Percentiles rank a stretch among this genome's conserved stretches.
phyloP scores from a whole-genome alignment of 1,139 yeast species.

The Yamadazyma spencermartinsiae region DNA sequence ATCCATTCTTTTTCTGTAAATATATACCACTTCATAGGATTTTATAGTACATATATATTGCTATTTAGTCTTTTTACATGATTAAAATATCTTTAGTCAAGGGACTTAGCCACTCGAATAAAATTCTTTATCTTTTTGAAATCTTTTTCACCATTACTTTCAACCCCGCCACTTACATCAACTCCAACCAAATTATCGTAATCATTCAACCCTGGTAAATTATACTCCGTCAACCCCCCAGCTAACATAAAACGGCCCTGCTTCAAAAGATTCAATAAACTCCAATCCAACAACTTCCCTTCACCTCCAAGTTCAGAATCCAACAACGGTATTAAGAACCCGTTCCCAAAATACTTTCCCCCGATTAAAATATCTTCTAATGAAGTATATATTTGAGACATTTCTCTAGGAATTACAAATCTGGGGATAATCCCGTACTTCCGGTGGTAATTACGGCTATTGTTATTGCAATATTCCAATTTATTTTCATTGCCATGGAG shows the following conservation, averaged over 20 bases:
- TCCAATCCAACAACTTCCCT: conserved; percentile 79
- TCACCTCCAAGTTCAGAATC: conserved; percentile 95
- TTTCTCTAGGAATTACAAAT: conserved; percentile 61
- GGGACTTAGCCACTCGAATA: conserved; percentile 44
- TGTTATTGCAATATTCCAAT: conserved; percentile 37
- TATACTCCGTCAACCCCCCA: conserved; percentile 82
- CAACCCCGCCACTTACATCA: conserved; percentile 96
- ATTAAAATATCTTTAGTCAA: conserved; percentile 1
- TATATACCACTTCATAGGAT: conserved; percentile 2
- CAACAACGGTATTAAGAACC: conserved; percentile 53
- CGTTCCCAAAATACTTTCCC: conserved; percentile 31
- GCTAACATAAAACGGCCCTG: conserved; percentile 67
- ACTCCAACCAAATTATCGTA: conserved; percentile 69
- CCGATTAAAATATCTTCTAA: conserved; percentile 14
- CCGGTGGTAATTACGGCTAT: conserved; percentile 13
- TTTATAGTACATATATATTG: background rate
- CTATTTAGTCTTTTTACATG: background rate
- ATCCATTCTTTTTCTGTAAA: conserved; percentile 1
- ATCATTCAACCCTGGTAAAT: conserved; percentile 54
- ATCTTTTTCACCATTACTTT: conserved; percentile 68
- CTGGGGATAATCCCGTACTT: conserved; percentile 69
- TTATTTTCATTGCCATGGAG: conserved; percentile 84
- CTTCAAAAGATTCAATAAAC: conserved; percentile 27
- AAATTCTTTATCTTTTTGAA: conserved; percentile 57
- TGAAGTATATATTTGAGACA: conserved; percentile 20